A percentile compares a stretch with the other conserved stretches of the same genome.
These are phyloP conservation scores for Chlorella vulgaris DNA, from an alignment of 139 green algal species.

Conservation along the genomic window DNA sequence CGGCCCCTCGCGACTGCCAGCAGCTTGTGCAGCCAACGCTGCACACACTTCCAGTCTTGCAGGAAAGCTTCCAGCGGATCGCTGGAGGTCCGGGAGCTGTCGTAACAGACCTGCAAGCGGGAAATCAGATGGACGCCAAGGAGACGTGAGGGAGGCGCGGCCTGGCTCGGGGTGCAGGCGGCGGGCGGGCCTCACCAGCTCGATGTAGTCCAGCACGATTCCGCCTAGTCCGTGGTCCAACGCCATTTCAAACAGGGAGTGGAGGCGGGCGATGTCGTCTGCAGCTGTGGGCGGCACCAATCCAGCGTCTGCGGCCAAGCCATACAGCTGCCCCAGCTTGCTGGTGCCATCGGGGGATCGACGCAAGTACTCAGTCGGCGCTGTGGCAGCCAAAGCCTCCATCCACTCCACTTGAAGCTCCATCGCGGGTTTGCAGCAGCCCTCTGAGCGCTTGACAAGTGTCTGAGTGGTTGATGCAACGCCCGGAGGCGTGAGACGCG, in stretches of 20 bases:
- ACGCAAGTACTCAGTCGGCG: conserved; percentile 14
- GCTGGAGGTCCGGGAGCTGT: conserved; percentile 44
- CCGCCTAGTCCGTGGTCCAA: conserved; percentile 54
- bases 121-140: no score
- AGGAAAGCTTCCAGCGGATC: conserved; percentile 64
- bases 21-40: conserved; percentile 39
- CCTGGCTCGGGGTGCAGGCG: not conserved
- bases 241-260: conserved; percentile 49
- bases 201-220: conserved; percentile 65
- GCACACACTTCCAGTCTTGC: conserved; percentile 63
- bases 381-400: conserved; percentile 10
- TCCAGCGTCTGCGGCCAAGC: not conserved
- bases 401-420: conserved; percentile 1
- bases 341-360: not conserved
- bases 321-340: conserved; percentile 27
- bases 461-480: not conserved
- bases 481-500: not conserved
- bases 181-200: conserved; percentile 46
- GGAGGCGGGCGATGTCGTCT: conserved; percentile 38
- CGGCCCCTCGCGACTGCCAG: conserved; percentile 29
- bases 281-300: not conserved
- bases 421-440: not conserved
- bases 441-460: not conserved
- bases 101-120: conserved; percentile 34
- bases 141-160: not conserved